These are phyloP conservation scores for Neofusicoccum ribis DNA, from an alignment of 2,329 filamentous ascomycete genomes.

Conservation along the genomic window DNA sequence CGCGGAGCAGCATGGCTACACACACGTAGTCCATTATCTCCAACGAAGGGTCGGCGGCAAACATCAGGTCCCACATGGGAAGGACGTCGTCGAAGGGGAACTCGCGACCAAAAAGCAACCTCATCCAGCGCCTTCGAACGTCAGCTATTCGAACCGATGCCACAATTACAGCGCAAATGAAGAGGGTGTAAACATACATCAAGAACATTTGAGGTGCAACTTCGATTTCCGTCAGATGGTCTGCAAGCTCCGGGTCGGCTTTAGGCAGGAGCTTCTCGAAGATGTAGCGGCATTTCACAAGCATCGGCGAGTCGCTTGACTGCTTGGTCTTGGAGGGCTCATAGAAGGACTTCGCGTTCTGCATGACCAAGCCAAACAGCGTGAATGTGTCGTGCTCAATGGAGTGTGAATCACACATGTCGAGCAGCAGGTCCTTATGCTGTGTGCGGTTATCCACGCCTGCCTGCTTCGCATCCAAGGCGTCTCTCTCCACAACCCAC, in stretches of 20 bases:
- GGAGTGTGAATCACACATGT: constrained; percentile 69
- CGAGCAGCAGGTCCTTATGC: constrained; percentile 56
- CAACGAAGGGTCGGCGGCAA: constrained; percentile 78
- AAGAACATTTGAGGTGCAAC: constrained; percentile 96
- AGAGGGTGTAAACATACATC: constrained; percentile 60
- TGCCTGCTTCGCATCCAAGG: constrained; percentile 54
- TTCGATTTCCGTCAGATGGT: constrained; percentile 78
- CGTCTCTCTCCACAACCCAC: constrained; percentile 80
- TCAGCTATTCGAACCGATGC: constrained; percentile 24
- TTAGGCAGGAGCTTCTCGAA: constrained; percentile 78
- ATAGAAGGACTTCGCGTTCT: constrained; percentile 82
- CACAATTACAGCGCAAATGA: not conserved
- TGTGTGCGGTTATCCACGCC: constrained; percentile 22
- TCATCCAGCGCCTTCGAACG: constrained; percentile 75
- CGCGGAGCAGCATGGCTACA: constrained; percentile 86
- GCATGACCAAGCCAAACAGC: constrained; percentile 85
- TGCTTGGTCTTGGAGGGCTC: constrained; percentile 55
- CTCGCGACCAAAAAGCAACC: constrained; percentile 88
- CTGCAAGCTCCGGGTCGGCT: constrained; percentile 79
- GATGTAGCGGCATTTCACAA: constrained; percentile 81
- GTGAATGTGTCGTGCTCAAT: constrained; percentile 90
- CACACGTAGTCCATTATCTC: constrained; percentile 88
- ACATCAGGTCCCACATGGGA: constrained; percentile 85
- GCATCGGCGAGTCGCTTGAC: constrained; percentile 65
- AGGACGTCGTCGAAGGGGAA: constrained; percentile 86